Percentiles rank a stretch among this genome's conserved stretches.
phyloP scores from a whole-genome alignment of 371 early-diverging fungal species.

The Mucor velutinosus region DNA sequence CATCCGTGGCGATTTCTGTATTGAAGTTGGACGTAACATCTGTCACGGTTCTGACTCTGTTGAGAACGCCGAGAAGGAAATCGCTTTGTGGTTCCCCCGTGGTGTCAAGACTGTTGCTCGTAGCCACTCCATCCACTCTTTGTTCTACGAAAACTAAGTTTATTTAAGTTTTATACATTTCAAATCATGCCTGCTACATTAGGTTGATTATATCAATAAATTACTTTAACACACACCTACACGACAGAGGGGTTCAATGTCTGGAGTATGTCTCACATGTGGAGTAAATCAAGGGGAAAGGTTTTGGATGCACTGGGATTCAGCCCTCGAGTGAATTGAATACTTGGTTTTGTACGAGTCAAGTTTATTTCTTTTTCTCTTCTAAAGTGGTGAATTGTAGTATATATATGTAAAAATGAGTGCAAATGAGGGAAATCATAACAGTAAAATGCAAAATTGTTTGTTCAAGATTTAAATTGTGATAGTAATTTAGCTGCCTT shows the following conservation, averaged over 20 bases:
- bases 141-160: slow-evolving; percentile 73
- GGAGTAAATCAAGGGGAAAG: neutral
- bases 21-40: slow-evolving; percentile 95
- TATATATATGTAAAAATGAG: neutral
- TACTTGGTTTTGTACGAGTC: neutral
- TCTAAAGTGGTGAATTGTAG: neutral
- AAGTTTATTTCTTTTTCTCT: neutral
- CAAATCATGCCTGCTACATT: neutral
- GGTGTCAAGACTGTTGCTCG: slow-evolving; percentile 68
- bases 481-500: neutral
- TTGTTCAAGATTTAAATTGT: neutral
- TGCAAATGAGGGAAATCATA: neutral
- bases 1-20: slow-evolving; percentile 99
- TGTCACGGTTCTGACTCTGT: slow-evolving; percentile 99
- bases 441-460: neutral
- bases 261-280: neutral
- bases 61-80: slow-evolving; percentile 97
- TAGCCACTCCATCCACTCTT: slow-evolving; percentile 56
- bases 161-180: slow-evolving; percentile 1
- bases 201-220: slow-evolving; percentile 1
- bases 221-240: neutral
- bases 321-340: neutral
- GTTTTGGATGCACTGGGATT: neutral
- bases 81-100: slow-evolving; percentile 96
- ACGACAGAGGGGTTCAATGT: neutral